Evolutionary conservation across 2,329 filamentous ascomycete species (phyloP).

Genomic region (Penicillium janthinellum): DNA sequence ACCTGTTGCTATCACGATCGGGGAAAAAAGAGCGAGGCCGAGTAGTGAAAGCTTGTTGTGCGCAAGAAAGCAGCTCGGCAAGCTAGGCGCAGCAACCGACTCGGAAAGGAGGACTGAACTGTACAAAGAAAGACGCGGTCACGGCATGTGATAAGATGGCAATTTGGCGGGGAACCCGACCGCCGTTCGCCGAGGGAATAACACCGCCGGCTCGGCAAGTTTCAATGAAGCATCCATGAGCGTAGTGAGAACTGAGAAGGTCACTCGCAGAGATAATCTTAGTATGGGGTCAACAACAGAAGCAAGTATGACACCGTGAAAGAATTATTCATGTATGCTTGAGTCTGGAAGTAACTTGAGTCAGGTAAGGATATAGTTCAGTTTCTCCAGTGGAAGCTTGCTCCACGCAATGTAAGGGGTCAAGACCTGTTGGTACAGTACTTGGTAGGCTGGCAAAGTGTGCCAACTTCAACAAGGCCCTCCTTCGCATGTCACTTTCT

Average conservation of each 20-base stretch:
- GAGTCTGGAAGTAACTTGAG: background rate
- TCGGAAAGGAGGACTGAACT: background rate
- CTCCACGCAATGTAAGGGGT: background rate
- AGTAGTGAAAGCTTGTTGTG: background rate
- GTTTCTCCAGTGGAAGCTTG: background rate
- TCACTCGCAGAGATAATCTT: too few relatives aligned
- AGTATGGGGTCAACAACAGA: background rate
- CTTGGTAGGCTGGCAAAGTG: too few relatives aligned
- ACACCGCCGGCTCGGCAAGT: conserved; percentile 6
- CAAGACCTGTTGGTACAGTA: too few relatives aligned
- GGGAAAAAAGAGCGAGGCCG: background rate
- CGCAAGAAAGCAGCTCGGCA: background rate
- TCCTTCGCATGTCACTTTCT: too few relatives aligned
- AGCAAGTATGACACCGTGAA: background rate
- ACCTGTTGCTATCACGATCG: background rate
- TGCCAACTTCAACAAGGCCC: too few relatives aligned
- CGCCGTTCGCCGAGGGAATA: conserved; percentile 29
- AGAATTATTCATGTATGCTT: background rate
- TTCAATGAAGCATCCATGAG: background rate
- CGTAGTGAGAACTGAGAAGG: too few relatives aligned
- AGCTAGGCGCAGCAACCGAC: background rate
- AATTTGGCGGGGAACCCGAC: conserved; percentile 31
- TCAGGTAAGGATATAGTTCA: background rate
- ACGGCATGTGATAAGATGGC: conserved; percentile 28
- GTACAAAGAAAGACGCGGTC: background rate